Percentiles rank a stretch among this genome's conserved stretches.
Evolutionary conservation across 2,329 filamentous ascomycete species (phyloP).

Genomic region (Verticillium isaacii): DNA sequence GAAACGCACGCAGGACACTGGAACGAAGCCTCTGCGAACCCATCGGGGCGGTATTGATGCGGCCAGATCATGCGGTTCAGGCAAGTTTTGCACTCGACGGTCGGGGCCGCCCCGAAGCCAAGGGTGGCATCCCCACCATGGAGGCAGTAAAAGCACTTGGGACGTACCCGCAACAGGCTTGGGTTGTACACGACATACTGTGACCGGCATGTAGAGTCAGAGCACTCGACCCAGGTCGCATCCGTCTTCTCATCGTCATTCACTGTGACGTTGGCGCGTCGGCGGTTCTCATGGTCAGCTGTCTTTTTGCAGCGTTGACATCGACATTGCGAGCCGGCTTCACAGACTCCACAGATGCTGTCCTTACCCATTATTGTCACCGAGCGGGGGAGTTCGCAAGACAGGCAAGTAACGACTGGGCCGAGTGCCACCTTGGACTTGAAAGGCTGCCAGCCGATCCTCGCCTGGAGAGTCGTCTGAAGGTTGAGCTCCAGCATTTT

Average conservation of each 20-base stretch:
- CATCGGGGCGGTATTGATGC: constrained; percentile 30
- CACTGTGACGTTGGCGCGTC: constrained; percentile 22
- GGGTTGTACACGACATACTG: constrained; percentile 46
- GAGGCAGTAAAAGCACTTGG: constrained; percentile 47
- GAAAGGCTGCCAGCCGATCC: constrained; percentile 38
- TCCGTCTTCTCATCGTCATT: constrained; percentile 24
- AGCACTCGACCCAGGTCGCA: constrained; percentile 43
- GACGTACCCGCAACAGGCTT: constrained; percentile 31
- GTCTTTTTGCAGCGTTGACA: constrained; percentile 15
- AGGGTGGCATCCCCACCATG: constrained; percentile 9
- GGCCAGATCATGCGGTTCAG: constrained; percentile 44
- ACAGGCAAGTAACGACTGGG: constrained; percentile 32
- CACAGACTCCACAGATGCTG: constrained; percentile 37
- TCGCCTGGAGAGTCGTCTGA: constrained; percentile 34
- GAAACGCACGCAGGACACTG: constrained; percentile 34
- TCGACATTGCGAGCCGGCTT: constrained; percentile 11
- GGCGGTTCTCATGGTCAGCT: constrained; percentile 16
- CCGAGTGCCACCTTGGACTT: constrained; percentile 39
- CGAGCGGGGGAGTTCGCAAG: constrained; percentile 39
- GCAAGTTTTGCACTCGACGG: constrained; percentile 39
- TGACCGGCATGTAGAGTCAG: constrained; percentile 32
- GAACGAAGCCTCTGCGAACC: constrained; percentile 25
- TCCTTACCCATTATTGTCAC: constrained; percentile 41
- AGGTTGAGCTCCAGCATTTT: constrained; percentile 41
- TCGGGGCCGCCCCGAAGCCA: constrained; percentile 23